Base-by-base conservation (phyloP, 2,329 filamentous ascomycete species). In the Microascus cirrosus region DNA sequence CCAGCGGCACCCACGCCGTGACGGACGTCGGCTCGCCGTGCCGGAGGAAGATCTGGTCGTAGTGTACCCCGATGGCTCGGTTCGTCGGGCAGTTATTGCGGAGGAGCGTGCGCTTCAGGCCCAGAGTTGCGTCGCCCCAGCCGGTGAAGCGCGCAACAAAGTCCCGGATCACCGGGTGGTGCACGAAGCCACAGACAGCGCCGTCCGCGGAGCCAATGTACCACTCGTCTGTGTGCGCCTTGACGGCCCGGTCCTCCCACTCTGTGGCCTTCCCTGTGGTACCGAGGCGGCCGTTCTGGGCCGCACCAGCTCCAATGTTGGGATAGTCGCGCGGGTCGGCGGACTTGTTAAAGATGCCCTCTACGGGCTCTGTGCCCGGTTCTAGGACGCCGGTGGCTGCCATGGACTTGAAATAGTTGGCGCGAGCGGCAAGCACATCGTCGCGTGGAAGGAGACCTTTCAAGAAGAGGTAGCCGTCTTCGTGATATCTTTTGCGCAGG, bases 1-100 rank as follows among this genome's bases (percentile, higher is more conserved):
- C 79, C 61, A 83, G 79, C 0, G 80, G 77, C 0, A 83, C 75
- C 80, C 80, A 84, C 0, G 78, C 80, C 3, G 80, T 83, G 0
- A 83, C 68, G 35, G 73, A 74, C 0, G 78, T 80, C 1, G 77
- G 74, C 54, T 82, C 79, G 1, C 80, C 81, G 63, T 81, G 65
- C 1, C 79, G 66, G 54, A 83, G 65, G 62, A 83, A 83, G 25
- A 78, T 81, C 67, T 83, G 79, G 62, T 84, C 80, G 62, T 83
- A 83, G 60, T 84, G 81, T 2, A 84, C 80, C 0, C 81, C 80
- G 60, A 83, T 83, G 0, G 80, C 78, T 61, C 79, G 78, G 54
- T 78, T 81, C 0, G 74, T 74, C 0, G 81, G 81, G 0, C 76
- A 78, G 61, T 82, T 83, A 61, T 83, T 83, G 36, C 81, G 69